phyloP scores from a whole-genome alignment of 495 filamentous ascomycete species.

The Chaetomium fimeti region DNA sequence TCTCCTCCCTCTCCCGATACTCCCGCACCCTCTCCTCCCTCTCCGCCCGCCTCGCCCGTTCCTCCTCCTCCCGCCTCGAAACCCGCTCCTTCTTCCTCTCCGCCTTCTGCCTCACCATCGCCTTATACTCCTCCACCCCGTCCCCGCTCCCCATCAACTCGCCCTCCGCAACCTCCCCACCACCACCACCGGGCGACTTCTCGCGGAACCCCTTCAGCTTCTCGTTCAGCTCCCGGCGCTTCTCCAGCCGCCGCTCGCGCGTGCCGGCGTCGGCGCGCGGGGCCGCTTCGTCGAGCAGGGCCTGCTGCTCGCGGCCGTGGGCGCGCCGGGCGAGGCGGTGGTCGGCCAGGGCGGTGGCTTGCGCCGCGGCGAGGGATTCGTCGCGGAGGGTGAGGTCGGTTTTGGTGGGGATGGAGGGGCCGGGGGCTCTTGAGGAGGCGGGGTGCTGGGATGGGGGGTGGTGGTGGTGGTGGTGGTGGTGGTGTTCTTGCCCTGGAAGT shows the following conservation, averaged over 20 bases:
- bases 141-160: constrained; percentile 58
- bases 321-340: constrained; percentile 59
- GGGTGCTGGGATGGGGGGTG: neutral
- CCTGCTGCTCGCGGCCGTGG: constrained; percentile 61
- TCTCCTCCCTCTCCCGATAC: constrained; percentile 60
- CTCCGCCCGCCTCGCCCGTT: constrained; percentile 59
- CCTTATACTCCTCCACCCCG: constrained; percentile 55
- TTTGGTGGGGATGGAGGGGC: constrained; percentile 71
- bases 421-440: constrained; percentile 36
- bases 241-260: constrained; percentile 82
- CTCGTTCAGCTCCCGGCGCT: constrained; percentile 57
- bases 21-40: constrained; percentile 60
- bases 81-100: constrained; percentile 65
- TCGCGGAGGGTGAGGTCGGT: constrained; percentile 70
- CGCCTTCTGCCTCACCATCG: constrained; percentile 53
- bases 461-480: neutral
- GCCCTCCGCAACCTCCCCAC: constrained; percentile 54
- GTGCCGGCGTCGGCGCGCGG: constrained; percentile 85
- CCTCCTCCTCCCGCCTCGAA: constrained; percentile 62
- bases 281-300: constrained; percentile 70
- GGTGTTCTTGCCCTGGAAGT: constrained; percentile 3
- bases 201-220: constrained; percentile 61
- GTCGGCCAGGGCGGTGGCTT: constrained; percentile 49
- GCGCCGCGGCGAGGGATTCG: constrained; percentile 54
- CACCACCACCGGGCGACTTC: constrained; percentile 49